phyloP scores from a whole-genome alignment of 306 rosid genomes.

The Potentilla sterilis region DNA sequence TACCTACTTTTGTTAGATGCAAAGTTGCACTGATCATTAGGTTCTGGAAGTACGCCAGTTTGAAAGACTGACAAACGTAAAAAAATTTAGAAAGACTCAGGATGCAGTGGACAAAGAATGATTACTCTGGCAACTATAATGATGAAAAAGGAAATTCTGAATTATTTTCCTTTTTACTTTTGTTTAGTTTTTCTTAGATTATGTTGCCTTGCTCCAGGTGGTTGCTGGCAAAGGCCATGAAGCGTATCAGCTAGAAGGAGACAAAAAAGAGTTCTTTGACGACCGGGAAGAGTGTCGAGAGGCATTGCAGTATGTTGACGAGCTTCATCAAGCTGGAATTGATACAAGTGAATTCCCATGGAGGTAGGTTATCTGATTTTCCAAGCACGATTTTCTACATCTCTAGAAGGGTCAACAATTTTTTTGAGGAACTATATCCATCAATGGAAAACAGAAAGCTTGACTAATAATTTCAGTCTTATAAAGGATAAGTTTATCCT shows the following conservation, averaged over 20 bases:
- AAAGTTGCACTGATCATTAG: neutral
- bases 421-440: neutral
- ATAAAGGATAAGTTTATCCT: neutral
- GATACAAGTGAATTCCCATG: slow-evolving; percentile 98
- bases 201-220: slow-evolving; percentile 54
- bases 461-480: neutral
- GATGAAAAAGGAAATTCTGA: slow-evolving; percentile 4
- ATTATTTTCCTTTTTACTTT: neutral
- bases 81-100: neutral
- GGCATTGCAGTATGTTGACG: slow-evolving; percentile 92
- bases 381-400: neutral
- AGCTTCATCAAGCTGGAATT: slow-evolving; percentile 95
- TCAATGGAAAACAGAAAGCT: neutral
- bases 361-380: slow-evolving; percentile 53
- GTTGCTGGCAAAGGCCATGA: slow-evolving; percentile 96
- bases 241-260: slow-evolving; percentile 74
- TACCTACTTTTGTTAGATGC: neutral
- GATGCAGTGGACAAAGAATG: neutral
- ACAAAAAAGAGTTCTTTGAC: slow-evolving; percentile 72
- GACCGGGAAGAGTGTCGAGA: slow-evolving; percentile 95
- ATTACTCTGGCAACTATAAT: neutral
- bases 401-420: neutral
- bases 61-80: neutral
- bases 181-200: slow-evolving; percentile 9
- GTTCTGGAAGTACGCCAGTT: neutral